These are phyloP conservation scores for Leishmania gerbilli DNA, from an alignment of 208 protist genomes.

Conservation along the genomic window DNA sequence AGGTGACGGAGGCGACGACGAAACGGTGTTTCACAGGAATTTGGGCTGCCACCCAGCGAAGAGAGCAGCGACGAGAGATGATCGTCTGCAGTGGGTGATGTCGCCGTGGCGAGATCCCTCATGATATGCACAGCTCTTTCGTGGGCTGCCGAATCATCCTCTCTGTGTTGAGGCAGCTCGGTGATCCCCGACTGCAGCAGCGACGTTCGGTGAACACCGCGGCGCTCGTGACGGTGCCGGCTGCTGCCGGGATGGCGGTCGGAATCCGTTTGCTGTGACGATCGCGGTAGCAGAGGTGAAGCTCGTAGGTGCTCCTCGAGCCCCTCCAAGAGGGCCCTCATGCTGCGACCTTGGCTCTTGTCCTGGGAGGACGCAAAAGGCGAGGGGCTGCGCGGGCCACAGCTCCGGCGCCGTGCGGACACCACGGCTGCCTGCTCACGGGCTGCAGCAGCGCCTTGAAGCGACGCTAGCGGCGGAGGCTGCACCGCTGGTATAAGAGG, in stretches of 20 bases:
- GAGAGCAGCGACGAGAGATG: not conserved
- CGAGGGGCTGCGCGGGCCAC: slow-evolving; percentile 3
- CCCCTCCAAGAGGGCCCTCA: slow-evolving; percentile 3
- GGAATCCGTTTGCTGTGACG: not conserved
- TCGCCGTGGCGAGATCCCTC: not conserved
- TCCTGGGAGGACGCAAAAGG: not conserved
- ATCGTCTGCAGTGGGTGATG: not conserved
- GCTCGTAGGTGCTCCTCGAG: slow-evolving; percentile 7
- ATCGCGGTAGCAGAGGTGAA: not conserved
- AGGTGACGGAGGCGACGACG: not conserved
- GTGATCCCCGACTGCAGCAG: not conserved
- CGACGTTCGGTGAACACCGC: not conserved
- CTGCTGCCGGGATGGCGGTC: not conserved
- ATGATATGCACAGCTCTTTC: not conserved
- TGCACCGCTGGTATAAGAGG: not conserved
- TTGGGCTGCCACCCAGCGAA: not conserved
- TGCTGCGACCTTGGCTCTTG: slow-evolving; percentile 1
- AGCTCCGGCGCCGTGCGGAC: not conserved
- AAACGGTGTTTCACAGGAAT: not conserved
- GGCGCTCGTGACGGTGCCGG: not conserved
- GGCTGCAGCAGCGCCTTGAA: not conserved
- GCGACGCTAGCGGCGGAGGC: not conserved
- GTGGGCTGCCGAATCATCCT: not conserved
- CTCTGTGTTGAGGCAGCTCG: not conserved
- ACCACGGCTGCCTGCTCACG: not conserved